Percentiles rank a stretch among this genome's conserved stretches.
Evolutionary conservation across 768 basidiomycete species (phyloP).

Genomic region (Boletus speciosus): DNA sequence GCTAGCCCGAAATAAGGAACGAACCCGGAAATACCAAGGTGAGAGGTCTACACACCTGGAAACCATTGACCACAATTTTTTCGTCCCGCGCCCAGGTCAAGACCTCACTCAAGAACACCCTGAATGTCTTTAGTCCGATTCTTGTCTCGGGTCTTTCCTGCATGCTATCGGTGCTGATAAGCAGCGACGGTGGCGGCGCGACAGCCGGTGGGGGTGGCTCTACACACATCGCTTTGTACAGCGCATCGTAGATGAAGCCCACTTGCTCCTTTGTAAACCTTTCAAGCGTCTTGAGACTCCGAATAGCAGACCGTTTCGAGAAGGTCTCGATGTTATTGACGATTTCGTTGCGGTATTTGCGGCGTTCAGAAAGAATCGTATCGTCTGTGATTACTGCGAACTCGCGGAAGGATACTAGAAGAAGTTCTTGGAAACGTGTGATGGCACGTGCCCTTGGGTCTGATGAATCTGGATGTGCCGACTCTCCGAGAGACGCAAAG

Average conservation of each 20-base stretch:
- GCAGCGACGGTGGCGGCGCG: conserved; percentile 47
- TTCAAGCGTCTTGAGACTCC: conserved; percentile 78
- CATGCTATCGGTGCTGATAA: conserved; percentile 52
- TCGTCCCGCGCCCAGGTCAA: conserved; percentile 96
- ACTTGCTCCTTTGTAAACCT: conserved; percentile 85
- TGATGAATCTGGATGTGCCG: conserved; percentile 84
- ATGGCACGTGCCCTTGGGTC: conserved; percentile 91
- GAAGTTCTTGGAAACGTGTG: conserved; percentile 94
- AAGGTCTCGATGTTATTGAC: conserved; percentile 92
- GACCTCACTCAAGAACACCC: conserved; percentile 85
- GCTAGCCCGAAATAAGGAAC: conserved; percentile 39
- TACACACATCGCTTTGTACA: conserved; percentile 80
- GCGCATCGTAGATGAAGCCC: conserved; percentile 87
- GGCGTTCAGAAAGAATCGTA: conserved; percentile 82
- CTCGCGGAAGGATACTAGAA: conserved; percentile 96
- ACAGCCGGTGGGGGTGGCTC: conserved; percentile 61
- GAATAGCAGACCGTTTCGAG: conserved; percentile 85
- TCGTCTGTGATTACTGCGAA: conserved; percentile 97
- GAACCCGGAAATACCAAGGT: not conserved
- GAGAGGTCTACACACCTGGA: conserved; percentile 53
- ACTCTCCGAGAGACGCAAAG: conserved; percentile 89
- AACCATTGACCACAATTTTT: conserved; percentile 87
- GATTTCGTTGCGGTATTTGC: conserved; percentile 83
- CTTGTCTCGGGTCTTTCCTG: conserved; percentile 88
- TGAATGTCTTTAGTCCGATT: conserved; percentile 82